These are phyloP conservation scores for Cyclotella sp. DNA, from an alignment of 108 stramenopile species.

Conservation along the genomic window DNA sequence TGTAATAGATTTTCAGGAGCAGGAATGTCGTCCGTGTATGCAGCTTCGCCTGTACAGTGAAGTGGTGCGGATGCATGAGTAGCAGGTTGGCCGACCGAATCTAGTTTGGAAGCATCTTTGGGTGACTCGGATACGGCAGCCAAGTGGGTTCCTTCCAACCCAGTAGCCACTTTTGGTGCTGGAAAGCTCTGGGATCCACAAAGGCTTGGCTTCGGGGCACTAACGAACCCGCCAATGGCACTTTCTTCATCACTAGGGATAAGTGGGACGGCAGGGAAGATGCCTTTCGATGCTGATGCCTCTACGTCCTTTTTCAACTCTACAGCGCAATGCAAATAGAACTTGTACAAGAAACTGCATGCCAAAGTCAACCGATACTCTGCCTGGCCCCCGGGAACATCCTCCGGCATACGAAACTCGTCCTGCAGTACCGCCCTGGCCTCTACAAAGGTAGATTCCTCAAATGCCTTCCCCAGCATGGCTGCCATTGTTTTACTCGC, in stretches of 20 bases:
- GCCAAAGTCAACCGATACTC: constrained; percentile 90
- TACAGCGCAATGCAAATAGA: constrained; percentile 67
- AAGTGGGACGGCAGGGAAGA: constrained; percentile 52
- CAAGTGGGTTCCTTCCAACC: constrained; percentile 67
- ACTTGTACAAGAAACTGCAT: constrained; percentile 85
- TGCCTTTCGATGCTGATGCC: constrained; percentile 21
- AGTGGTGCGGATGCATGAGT: constrained; percentile 86
- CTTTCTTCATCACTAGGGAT: constrained; percentile 59
- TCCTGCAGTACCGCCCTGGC: constrained; percentile 71
- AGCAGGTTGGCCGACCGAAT: constrained; percentile 72
- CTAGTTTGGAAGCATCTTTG: constrained; percentile 13
- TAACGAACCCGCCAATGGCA: constrained; percentile 73
- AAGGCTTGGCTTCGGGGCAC: constrained; percentile 76
- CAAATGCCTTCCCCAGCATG: constrained; percentile 71
- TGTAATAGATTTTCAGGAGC: constrained; percentile 81
- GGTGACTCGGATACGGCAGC: constrained; percentile 25
- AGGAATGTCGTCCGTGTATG: constrained; percentile 92
- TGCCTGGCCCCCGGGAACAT: constrained; percentile 93
- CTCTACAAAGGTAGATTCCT: constrained; percentile 59
- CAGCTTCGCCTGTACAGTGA: constrained; percentile 94
- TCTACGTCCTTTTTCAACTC: constrained; percentile 66
- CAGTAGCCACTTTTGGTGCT: constrained; percentile 66
- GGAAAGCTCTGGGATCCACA: constrained; percentile 85
- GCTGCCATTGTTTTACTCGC: constrained; percentile 69
- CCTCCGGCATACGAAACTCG: constrained; percentile 80